Base-by-base conservation (phyloP, 2,329 filamentous ascomycete species). In the Cytospora paraplurivora region DNA sequence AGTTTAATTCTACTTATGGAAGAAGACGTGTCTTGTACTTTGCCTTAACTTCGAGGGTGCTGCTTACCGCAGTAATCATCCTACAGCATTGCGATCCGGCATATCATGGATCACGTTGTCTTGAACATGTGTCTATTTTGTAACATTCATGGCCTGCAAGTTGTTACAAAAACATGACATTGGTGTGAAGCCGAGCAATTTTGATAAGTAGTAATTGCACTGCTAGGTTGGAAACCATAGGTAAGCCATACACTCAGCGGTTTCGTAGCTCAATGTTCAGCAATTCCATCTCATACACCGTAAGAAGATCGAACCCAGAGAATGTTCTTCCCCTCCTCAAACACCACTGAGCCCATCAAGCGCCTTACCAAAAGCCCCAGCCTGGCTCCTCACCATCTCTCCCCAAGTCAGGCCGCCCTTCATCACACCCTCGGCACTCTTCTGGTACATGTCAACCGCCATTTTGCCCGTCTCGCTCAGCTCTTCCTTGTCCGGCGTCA, bases 361-460 rank as follows among this genome's bases (percentile, higher is more conserved):
- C 33, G 54, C 44, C 59, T 21, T 61, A 13, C 59, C 59, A 55
- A 61, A 61, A 17, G 51, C 32, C 27, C 59, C 51, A 49, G 44
- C 59, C 15, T 61, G 59, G 32, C 51, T 50, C 59, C 54, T 61
- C 11, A 62, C 50, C 47, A 56, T 33, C 19, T 57, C 44, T 19
- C 63, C 59, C 56, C 64, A 61, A 38, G 49, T n/a, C 59, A 67
- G 10, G 67, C 52, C 32, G 55, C 69, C 55, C 67, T 68, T 35
- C 13, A 65, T 66, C 37, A 69, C 33, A 1, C 41, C 56, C 49
- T 68, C 69, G 33, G 66, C 69, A 50, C 67, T 72, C 49, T 70
- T 70, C 38, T 71, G 69, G 67, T 76, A 76, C 35, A 77, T 58
- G 1, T 69, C 69, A 41, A 67, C 68, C 5, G 71, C 73, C 55